Evolutionary conservation across 176 grass and related monocot species (phyloP).

Genomic region (Metroxylon sagu): DNA sequence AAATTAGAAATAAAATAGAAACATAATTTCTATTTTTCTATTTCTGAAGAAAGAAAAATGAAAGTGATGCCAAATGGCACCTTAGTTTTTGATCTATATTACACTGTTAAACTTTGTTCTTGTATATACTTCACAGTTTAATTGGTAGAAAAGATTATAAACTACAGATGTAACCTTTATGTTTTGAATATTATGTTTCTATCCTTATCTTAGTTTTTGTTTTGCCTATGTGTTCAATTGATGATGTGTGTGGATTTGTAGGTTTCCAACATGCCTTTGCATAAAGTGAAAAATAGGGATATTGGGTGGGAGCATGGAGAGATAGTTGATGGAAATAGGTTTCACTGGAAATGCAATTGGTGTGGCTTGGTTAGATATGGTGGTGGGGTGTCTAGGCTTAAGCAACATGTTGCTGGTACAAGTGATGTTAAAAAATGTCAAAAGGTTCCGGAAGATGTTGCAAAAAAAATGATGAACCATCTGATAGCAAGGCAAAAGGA

Average conservation of each 20-base stretch:
- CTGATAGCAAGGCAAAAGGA: constrained; percentile 44
- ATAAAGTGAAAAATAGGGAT: constrained; percentile 6
- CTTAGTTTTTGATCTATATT: no score
- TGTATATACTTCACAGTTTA: no score
- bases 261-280: not conserved
- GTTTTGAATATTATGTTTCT: not conserved
- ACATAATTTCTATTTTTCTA: no score
- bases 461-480: constrained; percentile 52
- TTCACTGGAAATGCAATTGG: constrained; percentile 83
- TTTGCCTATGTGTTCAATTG: not conserved
- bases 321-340: constrained; percentile 36
- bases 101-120: no score
- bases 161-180: not conserved
- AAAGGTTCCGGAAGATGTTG: constrained; percentile 60
- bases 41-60: no score
- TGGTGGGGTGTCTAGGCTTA: constrained; percentile 89
- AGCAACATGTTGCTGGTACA: constrained; percentile 79
- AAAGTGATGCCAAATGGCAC: no score
- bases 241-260: constrained; percentile 10
- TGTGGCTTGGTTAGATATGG: constrained; percentile 72
- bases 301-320: constrained; percentile 15
- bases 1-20: no score
- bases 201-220: not conserved
- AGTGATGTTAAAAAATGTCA: constrained; percentile 74
- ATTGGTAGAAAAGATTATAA: not conserved